Conservation (phyloP, 106 monocot species). For the Acanthochlamys bracteata region DNA sequence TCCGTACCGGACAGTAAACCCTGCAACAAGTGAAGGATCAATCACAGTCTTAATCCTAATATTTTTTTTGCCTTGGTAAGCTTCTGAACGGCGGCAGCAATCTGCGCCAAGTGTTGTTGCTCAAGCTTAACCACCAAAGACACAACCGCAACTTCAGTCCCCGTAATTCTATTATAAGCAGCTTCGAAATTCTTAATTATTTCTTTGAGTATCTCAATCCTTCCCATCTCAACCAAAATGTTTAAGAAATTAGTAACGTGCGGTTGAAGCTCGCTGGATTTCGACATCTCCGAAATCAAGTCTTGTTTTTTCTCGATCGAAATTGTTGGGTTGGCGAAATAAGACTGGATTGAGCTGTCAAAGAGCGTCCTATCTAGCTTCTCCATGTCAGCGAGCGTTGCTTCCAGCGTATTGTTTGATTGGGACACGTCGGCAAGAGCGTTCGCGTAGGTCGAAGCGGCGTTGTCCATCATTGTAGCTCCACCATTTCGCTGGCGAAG, state of each 20-base stretch:
- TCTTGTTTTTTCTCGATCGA: conserved; percentile 37
- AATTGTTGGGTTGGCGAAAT: conserved; percentile 67
- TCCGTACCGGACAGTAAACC: conserved; percentile 81
- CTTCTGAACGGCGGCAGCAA: conserved; percentile 56
- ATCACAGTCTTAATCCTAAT: conserved; percentile 56
- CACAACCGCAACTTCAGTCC: conserved; percentile 77
- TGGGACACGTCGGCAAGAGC: conserved; percentile 61
- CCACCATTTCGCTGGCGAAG: conserved; percentile 21
- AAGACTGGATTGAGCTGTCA: conserved; percentile 24
- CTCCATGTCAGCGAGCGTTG: conserved; percentile 58
- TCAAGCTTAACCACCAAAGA: conserved; percentile 69
- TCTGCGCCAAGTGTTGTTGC: conserved; percentile 49
- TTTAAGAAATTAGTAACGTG: conserved; percentile 66
- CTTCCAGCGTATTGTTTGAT: conserved; percentile 47
- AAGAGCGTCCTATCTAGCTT: conserved; percentile 53
- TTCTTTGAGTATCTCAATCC: conserved; percentile 44
- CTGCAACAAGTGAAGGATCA: conserved; percentile 68
- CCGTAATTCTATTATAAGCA: conserved; percentile 55
- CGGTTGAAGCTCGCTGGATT: conserved; percentile 35
- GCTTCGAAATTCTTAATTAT: conserved; percentile 71
- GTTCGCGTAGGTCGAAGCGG: conserved; percentile 60
- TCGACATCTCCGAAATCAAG: conserved; percentile 42
- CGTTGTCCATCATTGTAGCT: conserved; percentile 36
- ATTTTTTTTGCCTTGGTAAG: conserved; percentile 67
- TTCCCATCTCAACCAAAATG: conserved; percentile 54